phyloP scores from a whole-genome alignment of 305 asterid genomes.

The Fraxinus sp. region DNA sequence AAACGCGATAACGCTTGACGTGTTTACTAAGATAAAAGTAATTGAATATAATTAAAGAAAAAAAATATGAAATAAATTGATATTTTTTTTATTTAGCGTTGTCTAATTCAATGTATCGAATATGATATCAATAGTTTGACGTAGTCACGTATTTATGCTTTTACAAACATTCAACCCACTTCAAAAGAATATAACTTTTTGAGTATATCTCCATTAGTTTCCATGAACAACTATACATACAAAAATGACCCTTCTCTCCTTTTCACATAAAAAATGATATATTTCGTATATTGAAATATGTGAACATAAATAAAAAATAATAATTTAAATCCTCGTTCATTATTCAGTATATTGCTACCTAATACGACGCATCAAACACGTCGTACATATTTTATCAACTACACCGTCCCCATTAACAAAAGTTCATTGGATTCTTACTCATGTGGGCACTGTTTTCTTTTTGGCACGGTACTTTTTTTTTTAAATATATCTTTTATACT shows the following conservation, averaged over 20 bases:
- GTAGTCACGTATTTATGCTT: background rate
- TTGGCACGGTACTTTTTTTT: background rate
- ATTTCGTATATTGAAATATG: background rate
- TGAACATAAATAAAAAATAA: background rate
- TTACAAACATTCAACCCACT: background rate
- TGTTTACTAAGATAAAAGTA: background rate
- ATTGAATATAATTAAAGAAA: background rate
- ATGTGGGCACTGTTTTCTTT: constrained; percentile 15
- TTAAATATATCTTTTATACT: background rate
- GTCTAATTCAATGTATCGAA: background rate
- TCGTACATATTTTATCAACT: constrained; percentile 15
- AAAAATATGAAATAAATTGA: background rate
- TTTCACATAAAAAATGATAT: background rate
- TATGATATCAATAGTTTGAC: background rate
- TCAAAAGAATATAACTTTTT: background rate
- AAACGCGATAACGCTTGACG: background rate
- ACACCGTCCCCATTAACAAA: constrained; percentile 2
- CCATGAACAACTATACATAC: background rate
- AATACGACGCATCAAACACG: background rate
- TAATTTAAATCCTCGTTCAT: background rate
- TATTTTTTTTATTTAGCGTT: background rate
- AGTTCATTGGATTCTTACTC: constrained; percentile 28
- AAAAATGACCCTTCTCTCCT: background rate
- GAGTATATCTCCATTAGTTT: background rate
- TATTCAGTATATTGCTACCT: background rate